Conservation (phyloP, 441 rosid species). For the Croton laevigatus region DNA sequence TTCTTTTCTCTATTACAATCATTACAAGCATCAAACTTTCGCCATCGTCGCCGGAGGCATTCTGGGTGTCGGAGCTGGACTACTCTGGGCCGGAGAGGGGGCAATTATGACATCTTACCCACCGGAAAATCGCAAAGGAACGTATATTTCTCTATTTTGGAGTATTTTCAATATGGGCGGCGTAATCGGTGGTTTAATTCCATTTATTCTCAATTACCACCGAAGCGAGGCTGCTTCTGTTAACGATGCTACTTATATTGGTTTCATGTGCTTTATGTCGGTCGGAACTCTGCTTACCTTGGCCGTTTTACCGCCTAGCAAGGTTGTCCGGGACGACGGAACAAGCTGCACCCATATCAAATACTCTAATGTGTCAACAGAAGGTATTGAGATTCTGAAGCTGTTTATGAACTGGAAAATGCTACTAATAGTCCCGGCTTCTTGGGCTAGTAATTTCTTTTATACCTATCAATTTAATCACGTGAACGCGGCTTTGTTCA, state of each 20-base stretch:
- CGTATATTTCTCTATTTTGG: slow-evolving; percentile 84
- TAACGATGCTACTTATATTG: slow-evolving; percentile 68
- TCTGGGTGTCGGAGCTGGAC: slow-evolving; percentile 86
- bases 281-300: slow-evolving; percentile 54
- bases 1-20: slow-evolving; percentile 85
- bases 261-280: slow-evolving; percentile 67
- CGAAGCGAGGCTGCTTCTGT: slow-evolving; percentile 60
- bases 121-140: slow-evolving; percentile 73
- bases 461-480: slow-evolving; percentile 61
- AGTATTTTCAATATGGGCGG: slow-evolving; percentile 90
- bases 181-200: slow-evolving; percentile 85
- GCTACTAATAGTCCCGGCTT: slow-evolving; percentile 48
- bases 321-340: slow-evolving; percentile 65
- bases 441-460: slow-evolving; percentile 67
- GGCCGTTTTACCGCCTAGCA: slow-evolving; percentile 53
- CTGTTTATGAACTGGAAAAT: slow-evolving; percentile 54
- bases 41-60: slow-evolving; percentile 67
- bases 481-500: slow-evolving; percentile 49
- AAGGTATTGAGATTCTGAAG: slow-evolving; percentile 43
- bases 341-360: slow-evolving; percentile 32
- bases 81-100: slow-evolving; percentile 90
- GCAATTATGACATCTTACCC: slow-evolving; percentile 95
- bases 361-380: slow-evolving; percentile 36
- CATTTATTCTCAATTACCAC: slow-evolving; percentile 63
- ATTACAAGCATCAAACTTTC: slow-evolving; percentile 60